These are phyloP conservation scores for Solanum pimpinellifolium DNA, from an alignment of 257 asterid genomes.

Conservation along the genomic window DNA sequence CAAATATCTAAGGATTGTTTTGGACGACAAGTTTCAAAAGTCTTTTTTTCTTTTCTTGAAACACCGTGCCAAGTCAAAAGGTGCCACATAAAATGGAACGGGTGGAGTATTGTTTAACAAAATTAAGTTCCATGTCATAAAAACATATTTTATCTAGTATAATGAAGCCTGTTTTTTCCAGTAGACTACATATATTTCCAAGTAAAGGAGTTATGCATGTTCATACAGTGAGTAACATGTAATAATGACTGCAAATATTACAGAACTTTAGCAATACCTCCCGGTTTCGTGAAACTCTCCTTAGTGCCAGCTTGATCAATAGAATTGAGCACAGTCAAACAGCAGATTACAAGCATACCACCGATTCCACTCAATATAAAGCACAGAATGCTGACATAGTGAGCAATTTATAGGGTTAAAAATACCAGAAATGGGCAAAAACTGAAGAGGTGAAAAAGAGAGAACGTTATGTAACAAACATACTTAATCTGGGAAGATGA, in stretches of 20 bases:
- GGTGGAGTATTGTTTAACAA: not conserved
- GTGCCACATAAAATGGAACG: no score
- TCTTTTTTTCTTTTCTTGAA: no score
- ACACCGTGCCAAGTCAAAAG: no score
- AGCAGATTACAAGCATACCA: constrained; percentile 9
- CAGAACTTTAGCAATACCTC: constrained; percentile 14
- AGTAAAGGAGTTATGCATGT: not conserved
- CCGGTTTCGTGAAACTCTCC: constrained; percentile 3
- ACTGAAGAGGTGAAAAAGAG: not conserved
- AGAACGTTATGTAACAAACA: not conserved
- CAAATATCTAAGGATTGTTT: no score
- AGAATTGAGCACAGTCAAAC: constrained; percentile 9
- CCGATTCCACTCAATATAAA: constrained; percentile 21
- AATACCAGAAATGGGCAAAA: not conserved
- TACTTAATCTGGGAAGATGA: not conserved
- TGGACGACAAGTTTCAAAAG: no score
- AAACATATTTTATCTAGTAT: not conserved
- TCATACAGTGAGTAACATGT: not conserved
- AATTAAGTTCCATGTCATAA: not conserved
- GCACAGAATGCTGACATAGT: constrained; percentile 8
- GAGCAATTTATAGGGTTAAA: not conserved
- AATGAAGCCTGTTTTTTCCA: not conserved
- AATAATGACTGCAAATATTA: not conserved
- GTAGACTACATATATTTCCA: not conserved
- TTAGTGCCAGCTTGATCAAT: constrained; percentile 19